Percentiles rank a stretch among this genome's conserved stretches.
These are phyloP conservation scores for Aspergillus steynii DNA, from an alignment of 495 filamentous ascomycete species.

Conservation along the genomic window DNA sequence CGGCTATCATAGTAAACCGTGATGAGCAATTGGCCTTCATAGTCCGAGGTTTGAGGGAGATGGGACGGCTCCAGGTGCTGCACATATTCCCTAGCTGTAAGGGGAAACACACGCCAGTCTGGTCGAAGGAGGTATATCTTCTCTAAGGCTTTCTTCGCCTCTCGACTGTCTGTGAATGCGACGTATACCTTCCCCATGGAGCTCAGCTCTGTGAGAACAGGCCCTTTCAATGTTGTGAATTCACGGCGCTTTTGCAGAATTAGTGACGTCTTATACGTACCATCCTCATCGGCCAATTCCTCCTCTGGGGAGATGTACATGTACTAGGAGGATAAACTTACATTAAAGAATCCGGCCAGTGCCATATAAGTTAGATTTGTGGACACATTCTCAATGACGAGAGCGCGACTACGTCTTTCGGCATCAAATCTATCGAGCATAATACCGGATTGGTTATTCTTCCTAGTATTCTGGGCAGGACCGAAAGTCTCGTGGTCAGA, in stretches of 20 bases:
- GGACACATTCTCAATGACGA: constrained; percentile 34
- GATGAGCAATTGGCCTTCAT: constrained; percentile 35
- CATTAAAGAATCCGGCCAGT: constrained; percentile 34
- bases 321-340: constrained; percentile 15
- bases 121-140: constrained; percentile 41
- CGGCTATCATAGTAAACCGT: constrained; percentile 29
- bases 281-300: neutral
- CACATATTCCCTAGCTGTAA: constrained; percentile 42
- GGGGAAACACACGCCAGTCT: constrained; percentile 53
- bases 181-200: constrained; percentile 51
- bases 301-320: neutral
- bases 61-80: constrained; percentile 26
- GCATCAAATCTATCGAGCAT: constrained; percentile 14
- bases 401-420: constrained; percentile 28
- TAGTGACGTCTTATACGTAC: constrained; percentile 1
- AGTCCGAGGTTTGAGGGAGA: constrained; percentile 35
- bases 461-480: constrained; percentile 13
- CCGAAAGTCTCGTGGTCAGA: constrained; percentile 17
- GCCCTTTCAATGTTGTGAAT: constrained; percentile 34
- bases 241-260: constrained; percentile 30
- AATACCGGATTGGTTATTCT: constrained; percentile 4
- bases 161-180: constrained; percentile 57
- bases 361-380: constrained; percentile 29
- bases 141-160: constrained; percentile 50
- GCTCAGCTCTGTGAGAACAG: constrained; percentile 29